Evolutionary conservation across 345 rosid genomes (phyloP), one percentile per base, ranked within the genome.

Genomic region (Psidium guajava): DNA sequence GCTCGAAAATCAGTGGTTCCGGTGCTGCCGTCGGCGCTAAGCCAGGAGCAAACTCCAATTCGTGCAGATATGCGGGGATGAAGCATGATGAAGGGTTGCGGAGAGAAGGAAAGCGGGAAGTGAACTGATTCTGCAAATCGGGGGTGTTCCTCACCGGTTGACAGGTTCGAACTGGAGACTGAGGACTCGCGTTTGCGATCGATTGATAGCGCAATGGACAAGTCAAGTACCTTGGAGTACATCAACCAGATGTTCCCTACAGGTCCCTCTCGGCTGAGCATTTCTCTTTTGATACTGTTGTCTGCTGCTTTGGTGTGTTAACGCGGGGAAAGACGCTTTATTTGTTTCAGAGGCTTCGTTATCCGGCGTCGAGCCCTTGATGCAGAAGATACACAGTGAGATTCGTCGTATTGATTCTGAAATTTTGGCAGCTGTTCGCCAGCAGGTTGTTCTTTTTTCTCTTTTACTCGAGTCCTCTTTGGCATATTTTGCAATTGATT

Each of bases 211-310:
- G 90, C 91, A 27, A 97, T 96, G 99, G 99, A 95, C 89, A 97
- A 96, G 90, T 92, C 97, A 28, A 95, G 98, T 90, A 94, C 99
- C 53, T 83, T 97, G 89, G 99, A 96, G 90, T 96, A 97, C 91
- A 97, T 97, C 87, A 97, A 97, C 89, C 99, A 97, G 91, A 97
- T 97, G 99, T 97, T 97, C 74, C 99, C 99, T 47, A 94, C 98
- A 91, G 99, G 99, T 94, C 57, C 11, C 36, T 82, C 55, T 83
- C 83, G 4, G 82, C 22, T 9, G 36, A 82, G 51, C 36, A 18
- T 73, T 86, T 69, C 20, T 10, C 52, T 55, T 49, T 52, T 28
- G 44, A 64, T 64, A 42, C 24, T 44, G 32, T 64, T 64, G 44
- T 64, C 12, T 64, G 77, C 44, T 16, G 77, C 77, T 18, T 22